These are phyloP conservation scores for Chaetomium strumarium DNA, from an alignment of 2,329 filamentous ascomycete genomes.

Conservation along the genomic window DNA sequence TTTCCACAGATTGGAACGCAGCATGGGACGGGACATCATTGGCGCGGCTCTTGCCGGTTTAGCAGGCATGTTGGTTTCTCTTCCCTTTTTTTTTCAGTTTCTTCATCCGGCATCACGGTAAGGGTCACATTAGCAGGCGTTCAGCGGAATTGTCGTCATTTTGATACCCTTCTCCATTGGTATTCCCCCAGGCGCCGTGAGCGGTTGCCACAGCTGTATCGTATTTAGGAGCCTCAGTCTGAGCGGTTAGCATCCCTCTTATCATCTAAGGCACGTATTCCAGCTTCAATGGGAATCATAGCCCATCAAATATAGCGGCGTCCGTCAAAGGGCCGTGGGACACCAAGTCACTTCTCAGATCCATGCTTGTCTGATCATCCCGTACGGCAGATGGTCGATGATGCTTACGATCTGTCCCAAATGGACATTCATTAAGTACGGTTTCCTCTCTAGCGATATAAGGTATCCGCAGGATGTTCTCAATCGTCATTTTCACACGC, in stretches of 20 bases:
- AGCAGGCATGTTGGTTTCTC: conserved; percentile 9
- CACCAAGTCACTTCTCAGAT: not conserved
- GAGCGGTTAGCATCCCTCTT: conserved; percentile 1
- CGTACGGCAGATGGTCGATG: too few species aligned
- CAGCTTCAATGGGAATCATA: not conserved
- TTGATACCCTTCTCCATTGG: conserved; percentile 25
- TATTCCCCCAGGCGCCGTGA: conserved; percentile 13
- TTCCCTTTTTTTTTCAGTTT: conserved; percentile 12
- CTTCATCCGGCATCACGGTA: conserved; percentile 12
- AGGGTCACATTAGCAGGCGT: conserved; percentile 23
- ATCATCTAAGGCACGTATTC: not conserved
- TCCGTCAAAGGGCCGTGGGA: not conserved
- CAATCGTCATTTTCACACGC: too few species aligned
- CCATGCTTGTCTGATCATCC: not conserved
- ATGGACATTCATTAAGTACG: too few species aligned
- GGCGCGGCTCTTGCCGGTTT: conserved; percentile 5
- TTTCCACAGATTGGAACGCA: not conserved
- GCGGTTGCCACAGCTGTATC: conserved; percentile 12
- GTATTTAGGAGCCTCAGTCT: conserved; percentile 6
- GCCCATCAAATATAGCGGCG: too few species aligned
- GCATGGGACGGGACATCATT: not conserved
- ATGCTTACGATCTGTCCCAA: too few species aligned
- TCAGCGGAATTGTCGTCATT: conserved; percentile 19
- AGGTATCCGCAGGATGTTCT: too few species aligned
- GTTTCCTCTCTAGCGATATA: too few species aligned